Percentiles rank a stretch among this genome's conserved stretches.
Evolutionary conservation across 345 rosid genomes (phyloP).

Genomic region (Murraya koenigii): DNA sequence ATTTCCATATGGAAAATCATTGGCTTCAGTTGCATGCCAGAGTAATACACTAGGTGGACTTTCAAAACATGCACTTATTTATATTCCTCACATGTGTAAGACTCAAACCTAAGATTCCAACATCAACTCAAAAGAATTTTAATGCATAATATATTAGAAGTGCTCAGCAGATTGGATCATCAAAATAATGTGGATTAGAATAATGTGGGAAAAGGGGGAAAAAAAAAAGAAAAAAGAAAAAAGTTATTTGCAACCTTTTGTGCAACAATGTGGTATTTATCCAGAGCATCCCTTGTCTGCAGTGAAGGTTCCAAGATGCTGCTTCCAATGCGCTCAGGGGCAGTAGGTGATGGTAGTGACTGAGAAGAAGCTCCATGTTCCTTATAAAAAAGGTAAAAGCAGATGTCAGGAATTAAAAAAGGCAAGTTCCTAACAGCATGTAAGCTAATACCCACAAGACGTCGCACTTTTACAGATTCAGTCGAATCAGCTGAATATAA

Average conservation of each 20-base stretch:
- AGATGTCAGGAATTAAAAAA: constrained; percentile 7
- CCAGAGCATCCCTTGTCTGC: constrained; percentile 88
- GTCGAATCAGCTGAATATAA: constrained; percentile 44
- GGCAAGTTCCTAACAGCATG: constrained; percentile 1
- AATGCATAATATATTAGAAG: not conserved
- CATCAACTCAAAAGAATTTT: not conserved
- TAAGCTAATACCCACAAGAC: constrained; percentile 3
- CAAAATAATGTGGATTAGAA: not conserved
- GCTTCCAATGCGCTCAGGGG: constrained; percentile 59
- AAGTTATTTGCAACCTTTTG: constrained; percentile 57
- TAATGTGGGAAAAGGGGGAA: not conserved
- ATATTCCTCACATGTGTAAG: not conserved
- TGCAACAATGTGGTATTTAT: constrained; percentile 75
- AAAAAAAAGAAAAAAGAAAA: not conserved
- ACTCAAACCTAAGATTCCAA: not conserved
- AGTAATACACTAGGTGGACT: not conserved
- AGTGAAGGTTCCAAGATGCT: constrained; percentile 62
- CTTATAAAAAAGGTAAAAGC: constrained; percentile 26
- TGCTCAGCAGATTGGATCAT: not conserved
- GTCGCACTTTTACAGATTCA: constrained; percentile 50
- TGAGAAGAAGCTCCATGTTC: constrained; percentile 51
- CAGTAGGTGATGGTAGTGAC: constrained; percentile 45
- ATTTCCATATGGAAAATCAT: not conserved
- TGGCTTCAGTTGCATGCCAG: not conserved
- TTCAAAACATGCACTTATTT: not conserved